A percentile compares a stretch with the other conserved stretches of the same genome.
These are phyloP conservation scores for Domatiomyces globalis DNA, from an alignment of 2,329 filamentous ascomycete species.

Conservation along the genomic window DNA sequence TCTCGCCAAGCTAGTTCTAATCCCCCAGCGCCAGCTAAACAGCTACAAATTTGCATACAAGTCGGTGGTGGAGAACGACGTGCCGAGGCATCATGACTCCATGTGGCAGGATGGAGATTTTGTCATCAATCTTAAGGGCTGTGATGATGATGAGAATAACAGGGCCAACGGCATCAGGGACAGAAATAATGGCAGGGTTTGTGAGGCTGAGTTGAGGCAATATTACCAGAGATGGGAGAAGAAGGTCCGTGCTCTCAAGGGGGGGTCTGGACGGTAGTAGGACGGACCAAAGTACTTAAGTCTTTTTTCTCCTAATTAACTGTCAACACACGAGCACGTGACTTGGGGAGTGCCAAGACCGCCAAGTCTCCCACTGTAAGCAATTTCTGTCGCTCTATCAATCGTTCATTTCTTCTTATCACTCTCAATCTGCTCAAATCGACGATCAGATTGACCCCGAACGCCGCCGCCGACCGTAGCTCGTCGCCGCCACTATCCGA, in stretches of 20 bases:
- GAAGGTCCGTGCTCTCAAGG: constrained; percentile 9
- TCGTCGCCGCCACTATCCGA: no score
- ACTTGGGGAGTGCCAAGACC: no score
- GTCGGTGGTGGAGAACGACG: constrained; percentile 18
- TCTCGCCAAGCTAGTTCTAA: constrained; percentile 70
- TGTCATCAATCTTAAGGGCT: constrained; percentile 63
- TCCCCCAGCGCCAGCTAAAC: constrained; percentile 77
- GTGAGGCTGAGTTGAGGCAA: constrained; percentile 55
- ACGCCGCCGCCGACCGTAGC: no score
- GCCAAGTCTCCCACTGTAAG: no score
- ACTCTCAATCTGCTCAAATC: no score
- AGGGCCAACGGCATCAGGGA: neutral
- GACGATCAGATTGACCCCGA: no score
- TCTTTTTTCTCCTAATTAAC: no score
- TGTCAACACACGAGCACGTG: no score
- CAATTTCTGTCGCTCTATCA: no score
- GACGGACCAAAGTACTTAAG: no score
- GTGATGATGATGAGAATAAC: constrained; percentile 39
- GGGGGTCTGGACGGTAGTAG: no score
- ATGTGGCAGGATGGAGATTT: constrained; percentile 75
- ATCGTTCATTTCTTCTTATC: no score
- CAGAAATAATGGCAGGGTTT: constrained; percentile 36
- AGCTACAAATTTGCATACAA: constrained; percentile 48
- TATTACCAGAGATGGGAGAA: constrained; percentile 33
- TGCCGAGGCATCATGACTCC: constrained; percentile 35